phyloP scores from a whole-genome alignment of 352 stramenopile species.

The Globisporangium lucens region DNA sequence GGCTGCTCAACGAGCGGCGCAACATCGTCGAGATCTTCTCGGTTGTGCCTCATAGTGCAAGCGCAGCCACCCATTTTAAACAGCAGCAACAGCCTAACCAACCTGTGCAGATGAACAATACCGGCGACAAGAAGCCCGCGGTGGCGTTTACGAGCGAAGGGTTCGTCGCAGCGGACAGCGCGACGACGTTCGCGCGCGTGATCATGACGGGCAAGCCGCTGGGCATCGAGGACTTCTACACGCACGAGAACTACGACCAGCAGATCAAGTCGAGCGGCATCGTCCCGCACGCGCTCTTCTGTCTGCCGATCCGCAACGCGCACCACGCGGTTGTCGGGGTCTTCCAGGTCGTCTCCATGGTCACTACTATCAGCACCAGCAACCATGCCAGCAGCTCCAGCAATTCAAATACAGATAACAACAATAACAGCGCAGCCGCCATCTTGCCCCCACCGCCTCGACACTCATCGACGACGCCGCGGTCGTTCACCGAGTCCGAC shows the following conservation, averaged over 20 bases:
- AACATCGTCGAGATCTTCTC: slow-evolving; percentile 66
- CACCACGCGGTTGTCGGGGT: slow-evolving; percentile 56
- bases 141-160: slow-evolving; percentile 47
- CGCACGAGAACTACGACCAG: slow-evolving; percentile 48
- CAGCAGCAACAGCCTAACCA: background rate
- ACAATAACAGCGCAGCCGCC: background rate
- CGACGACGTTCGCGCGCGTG: slow-evolving; percentile 62
- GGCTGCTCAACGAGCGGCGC: slow-evolving; percentile 51
- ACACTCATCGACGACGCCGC: background rate
- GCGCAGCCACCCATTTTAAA: background rate
- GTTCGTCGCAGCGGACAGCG: slow-evolving; percentile 49
- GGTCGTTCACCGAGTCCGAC: slow-evolving; percentile 42
- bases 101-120: background rate
- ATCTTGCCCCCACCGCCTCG: background rate
- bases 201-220: slow-evolving; percentile 60
- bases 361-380: slow-evolving; percentile 2
- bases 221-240: slow-evolving; percentile 56
- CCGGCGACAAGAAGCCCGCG: slow-evolving; percentile 10
- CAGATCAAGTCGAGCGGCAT: slow-evolving; percentile 38
- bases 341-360: slow-evolving; percentile 38
- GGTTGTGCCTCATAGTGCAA: background rate
- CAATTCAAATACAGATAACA: background rate
- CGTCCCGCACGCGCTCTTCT: slow-evolving; percentile 44
- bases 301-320: slow-evolving; percentile 66
- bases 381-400: background rate